phyloP scores from a whole-genome alignment of 179 eudicot species.

The Actinidia arguta region DNA sequence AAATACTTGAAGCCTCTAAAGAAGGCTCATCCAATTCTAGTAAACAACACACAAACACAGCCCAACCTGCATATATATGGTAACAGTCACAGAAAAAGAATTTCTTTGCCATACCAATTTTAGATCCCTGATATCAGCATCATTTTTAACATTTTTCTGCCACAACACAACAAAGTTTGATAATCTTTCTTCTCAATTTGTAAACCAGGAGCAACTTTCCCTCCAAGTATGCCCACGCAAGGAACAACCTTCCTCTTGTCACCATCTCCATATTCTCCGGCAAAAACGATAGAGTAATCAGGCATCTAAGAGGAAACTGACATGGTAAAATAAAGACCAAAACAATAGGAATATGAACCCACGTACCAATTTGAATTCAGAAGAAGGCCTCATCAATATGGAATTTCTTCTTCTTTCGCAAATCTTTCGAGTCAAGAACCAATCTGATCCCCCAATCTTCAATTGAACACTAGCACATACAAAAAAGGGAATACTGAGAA shows the following conservation, averaged over 20 bases:
- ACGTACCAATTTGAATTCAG: constrained; percentile 15
- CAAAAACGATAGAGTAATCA: no score
- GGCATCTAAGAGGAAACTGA: neutral
- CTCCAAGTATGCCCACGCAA: constrained; percentile 44
- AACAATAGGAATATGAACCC: neutral
- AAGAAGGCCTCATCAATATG: constrained; percentile 13
- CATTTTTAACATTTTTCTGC: constrained; percentile 38
- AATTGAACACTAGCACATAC: neutral
- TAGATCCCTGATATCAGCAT: constrained; percentile 37
- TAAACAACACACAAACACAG: no score
- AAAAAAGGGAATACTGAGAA: neutral
- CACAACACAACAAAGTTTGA: constrained; percentile 34
- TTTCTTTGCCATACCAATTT: constrained; percentile 25
- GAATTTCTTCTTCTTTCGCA: neutral
- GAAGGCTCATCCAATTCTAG: no score
- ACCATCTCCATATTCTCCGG: no score
- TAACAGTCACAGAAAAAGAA: neutral
- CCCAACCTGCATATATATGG: no score
- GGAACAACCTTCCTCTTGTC: no score
- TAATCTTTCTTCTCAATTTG: no score
- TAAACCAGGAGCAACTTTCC: constrained; percentile 43
- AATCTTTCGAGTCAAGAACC: constrained; percentile 13
- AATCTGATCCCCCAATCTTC: neutral
- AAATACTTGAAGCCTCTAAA: no score
- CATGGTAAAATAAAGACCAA: neutral